Evolutionary conservation across 2,329 filamentous ascomycete genomes (phyloP), one percentile per base, ranked within the genome.

Genomic region (Thelonectria blattea): DNA sequence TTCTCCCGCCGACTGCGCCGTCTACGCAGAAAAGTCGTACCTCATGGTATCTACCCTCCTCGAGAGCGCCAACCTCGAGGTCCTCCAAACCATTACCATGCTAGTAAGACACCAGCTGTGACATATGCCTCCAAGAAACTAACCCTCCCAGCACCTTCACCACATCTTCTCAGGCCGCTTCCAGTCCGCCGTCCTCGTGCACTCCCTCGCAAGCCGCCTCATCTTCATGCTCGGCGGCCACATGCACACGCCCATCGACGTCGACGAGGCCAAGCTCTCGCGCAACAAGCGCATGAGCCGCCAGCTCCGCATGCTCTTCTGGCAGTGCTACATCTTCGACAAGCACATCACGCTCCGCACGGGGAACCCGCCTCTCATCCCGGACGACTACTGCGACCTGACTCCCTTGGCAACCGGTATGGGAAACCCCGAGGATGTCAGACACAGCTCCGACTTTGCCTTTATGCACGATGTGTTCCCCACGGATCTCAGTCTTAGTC

Each of bases 281-380:
- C 7, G 18, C 7, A 20, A 11, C 1, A 32, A 49, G 10, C 18
- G 46, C 24, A n/a, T 43, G 37, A 22, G 18, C 20, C 10, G 12
- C 45, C 15, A 47, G 41, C 15, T 56, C 3, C 9, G 53, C 20
- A 22, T n/a, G 6, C 27, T 56, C 34, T 65, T 65, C 12, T 65
- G 63, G 63, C 5, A 62, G 3, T 65, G 61, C 22, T 65, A 65
- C 3, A 51, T 56, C 14, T 34, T 59, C 0, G 63, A 65, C 1
- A 64, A 65, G 39, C 61, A 65, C 17, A 17, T 64, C 0, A 15
- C 54, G 0, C 53, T 62, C 0, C 49, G 62, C 5, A 64, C 30
- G 2, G 48, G 48, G 0, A 54, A 54, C 6, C 54, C 58, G 1
- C 55, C 63, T 0, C 11, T 39, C 1, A 43, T 64, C 15, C 49